Evolutionary conservation across 2,329 filamentous ascomycete species (phyloP).

Genomic region (Ustulina deusta): DNA sequence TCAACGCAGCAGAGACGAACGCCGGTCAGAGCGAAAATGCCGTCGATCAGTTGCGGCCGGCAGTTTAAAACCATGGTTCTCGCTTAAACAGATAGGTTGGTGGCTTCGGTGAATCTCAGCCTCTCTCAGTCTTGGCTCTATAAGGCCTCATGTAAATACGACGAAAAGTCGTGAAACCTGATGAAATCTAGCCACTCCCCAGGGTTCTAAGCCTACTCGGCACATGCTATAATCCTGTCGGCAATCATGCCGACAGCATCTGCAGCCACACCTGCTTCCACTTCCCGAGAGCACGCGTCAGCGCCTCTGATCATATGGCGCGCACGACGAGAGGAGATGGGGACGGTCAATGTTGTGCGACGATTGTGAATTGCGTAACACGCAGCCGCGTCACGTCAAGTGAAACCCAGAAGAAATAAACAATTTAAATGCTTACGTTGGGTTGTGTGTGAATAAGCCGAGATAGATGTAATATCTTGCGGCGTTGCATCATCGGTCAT

Average conservation of each 20-base stretch:
- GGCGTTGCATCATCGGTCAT: background rate
- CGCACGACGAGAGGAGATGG: background rate
- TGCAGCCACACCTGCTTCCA: background rate
- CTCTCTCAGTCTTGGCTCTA: background rate
- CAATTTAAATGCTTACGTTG: background rate
- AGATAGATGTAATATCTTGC: background rate
- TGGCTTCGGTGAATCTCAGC: background rate
- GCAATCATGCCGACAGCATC: background rate
- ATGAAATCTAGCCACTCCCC: background rate
- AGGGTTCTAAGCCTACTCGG: background rate
- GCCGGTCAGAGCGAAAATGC: background rate
- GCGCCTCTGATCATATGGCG: conserved; percentile 5
- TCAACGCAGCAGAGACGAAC: background rate
- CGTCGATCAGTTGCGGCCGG: background rate
- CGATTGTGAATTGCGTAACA: conserved; percentile 26
- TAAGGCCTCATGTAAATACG: background rate
- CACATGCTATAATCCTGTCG: background rate
- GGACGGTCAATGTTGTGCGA: background rate
- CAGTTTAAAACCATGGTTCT: background rate
- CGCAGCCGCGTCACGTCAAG: conserved; percentile 4
- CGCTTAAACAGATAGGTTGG: background rate
- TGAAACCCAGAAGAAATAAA: background rate
- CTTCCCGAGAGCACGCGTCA: conserved; percentile 10
- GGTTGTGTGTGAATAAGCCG: background rate
- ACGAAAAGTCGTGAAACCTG: background rate